phyloP scores from a whole-genome alignment of 2,329 filamentous ascomycete genomes.

The Capronia epimyces region DNA sequence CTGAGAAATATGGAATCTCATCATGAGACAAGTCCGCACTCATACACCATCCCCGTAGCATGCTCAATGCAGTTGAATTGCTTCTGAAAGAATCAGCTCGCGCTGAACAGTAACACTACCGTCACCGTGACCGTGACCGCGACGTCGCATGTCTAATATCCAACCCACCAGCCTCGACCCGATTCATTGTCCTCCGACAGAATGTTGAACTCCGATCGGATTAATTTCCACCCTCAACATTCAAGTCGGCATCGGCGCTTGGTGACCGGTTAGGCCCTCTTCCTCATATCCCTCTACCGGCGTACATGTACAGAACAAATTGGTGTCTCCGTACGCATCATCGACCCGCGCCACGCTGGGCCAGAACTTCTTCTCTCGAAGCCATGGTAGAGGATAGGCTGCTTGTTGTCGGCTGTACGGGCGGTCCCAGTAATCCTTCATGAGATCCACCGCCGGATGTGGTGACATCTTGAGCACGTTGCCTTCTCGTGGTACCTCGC shows the following conservation, averaged over 20 bases:
- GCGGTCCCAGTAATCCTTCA: conserved; percentile 73
- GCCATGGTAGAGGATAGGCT: conserved; percentile 75
- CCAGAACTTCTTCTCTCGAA: conserved; percentile 98
- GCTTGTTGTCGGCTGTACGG: conserved; percentile 75
- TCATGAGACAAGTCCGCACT: too few relatives aligned
- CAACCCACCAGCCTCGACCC: too few relatives aligned
- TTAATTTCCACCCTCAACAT: neutral
- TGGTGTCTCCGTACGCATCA: conserved; percentile 85
- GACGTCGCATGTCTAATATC: too few relatives aligned
- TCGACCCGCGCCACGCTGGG: conserved; percentile 79
- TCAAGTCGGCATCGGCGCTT: conserved; percentile 24
- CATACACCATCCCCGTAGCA: too few relatives aligned
- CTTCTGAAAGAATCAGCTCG: too few relatives aligned
- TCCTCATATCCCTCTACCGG: conserved; percentile 59
- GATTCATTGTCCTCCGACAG: too few relatives aligned
- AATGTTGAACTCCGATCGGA: conserved; percentile 21
- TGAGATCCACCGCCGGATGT: conserved; percentile 75
- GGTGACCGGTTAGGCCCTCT: conserved; percentile 14
- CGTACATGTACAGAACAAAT: conserved; percentile 91
- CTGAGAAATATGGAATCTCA: too few relatives aligned
- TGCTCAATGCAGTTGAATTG: too few relatives aligned
- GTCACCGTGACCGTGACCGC: too few relatives aligned
- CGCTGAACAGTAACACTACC: too few relatives aligned
- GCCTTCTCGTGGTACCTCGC: conserved; percentile 64
- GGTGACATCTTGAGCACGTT: conserved; percentile 89